phyloP scores from a whole-genome alignment of 345 rosid species.

The Nephelium lappaceum region DNA sequence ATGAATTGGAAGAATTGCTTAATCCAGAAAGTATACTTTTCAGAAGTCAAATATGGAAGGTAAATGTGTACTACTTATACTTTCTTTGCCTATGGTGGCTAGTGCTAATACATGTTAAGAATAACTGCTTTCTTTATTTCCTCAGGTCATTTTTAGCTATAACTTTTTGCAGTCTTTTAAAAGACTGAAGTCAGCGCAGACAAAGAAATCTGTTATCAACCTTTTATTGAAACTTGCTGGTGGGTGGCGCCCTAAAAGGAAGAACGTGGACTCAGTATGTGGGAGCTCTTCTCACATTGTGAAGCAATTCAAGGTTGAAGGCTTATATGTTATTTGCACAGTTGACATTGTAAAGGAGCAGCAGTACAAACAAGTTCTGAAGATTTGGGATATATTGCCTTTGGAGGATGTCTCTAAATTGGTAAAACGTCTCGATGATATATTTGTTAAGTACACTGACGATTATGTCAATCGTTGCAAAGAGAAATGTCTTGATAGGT shows the following conservation, averaged over 20 bases:
- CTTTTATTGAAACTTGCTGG: conserved; percentile 37
- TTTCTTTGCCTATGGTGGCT: not conserved
- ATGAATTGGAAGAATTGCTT: too few relatives aligned
- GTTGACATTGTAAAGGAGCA: conserved; percentile 39
- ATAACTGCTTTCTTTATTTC: not conserved
- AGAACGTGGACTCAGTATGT: conserved; percentile 33
- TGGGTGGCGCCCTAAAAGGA: conserved; percentile 54
- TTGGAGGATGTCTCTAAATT: conserved; percentile 34
- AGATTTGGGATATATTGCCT: conserved; percentile 54
- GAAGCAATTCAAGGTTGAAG: conserved; percentile 44
- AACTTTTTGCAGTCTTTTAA: conserved; percentile 47
- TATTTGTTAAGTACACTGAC: conserved; percentile 37
- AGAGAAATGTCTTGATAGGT: conserved; percentile 50
- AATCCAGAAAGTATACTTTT: conserved; percentile 37
- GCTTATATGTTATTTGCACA: conserved; percentile 39
- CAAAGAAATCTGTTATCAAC: conserved; percentile 28
- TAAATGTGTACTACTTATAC: conserved; percentile 3
- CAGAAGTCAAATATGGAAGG: conserved; percentile 51
- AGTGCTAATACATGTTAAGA: not conserved
- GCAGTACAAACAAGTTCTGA: conserved; percentile 41
- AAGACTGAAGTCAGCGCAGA: conserved; percentile 31
- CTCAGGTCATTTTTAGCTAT: conserved; percentile 49
- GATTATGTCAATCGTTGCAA: conserved; percentile 48
- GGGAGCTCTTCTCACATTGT: conserved; percentile 35
- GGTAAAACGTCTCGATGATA: conserved; percentile 43